These are phyloP conservation scores for Hypericum androsaemum DNA, from an alignment of 345 rosid species.

Conservation along the genomic window DNA sequence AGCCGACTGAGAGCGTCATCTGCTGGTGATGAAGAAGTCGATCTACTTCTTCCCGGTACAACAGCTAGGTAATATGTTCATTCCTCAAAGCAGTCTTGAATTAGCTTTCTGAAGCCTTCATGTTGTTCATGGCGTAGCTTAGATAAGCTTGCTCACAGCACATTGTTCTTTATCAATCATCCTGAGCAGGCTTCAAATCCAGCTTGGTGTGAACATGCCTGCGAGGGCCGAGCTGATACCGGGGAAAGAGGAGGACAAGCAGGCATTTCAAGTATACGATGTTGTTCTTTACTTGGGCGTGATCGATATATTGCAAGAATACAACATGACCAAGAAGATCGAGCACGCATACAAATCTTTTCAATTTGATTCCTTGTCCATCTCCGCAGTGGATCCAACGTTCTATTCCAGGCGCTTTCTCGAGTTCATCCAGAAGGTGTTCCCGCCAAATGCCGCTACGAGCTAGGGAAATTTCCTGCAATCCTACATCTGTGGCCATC, in stretches of 20 bases:
- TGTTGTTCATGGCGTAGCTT: neutral
- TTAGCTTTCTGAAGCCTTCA: neutral
- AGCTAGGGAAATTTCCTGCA: constrained; percentile 1
- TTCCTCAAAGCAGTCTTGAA: neutral
- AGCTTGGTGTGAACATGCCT: constrained; percentile 96
- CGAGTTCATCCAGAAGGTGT: constrained; percentile 70
- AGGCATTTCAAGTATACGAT: constrained; percentile 54
- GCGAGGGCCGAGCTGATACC: constrained; percentile 80
- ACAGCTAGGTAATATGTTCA: constrained; percentile 54
- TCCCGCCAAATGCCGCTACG: constrained; percentile 39
- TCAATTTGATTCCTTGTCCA: constrained; percentile 75
- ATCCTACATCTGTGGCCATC: too few relatives aligned
- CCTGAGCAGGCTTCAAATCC: constrained; percentile 68
- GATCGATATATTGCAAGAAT: constrained; percentile 87
- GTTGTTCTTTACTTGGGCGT: constrained; percentile 89
- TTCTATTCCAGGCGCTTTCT: constrained; percentile 79
- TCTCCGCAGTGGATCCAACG: constrained; percentile 84
- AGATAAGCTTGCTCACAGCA: neutral
- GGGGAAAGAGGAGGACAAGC: constrained; percentile 55
- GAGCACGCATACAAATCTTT: constrained; percentile 90
- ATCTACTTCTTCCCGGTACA: constrained; percentile 96
- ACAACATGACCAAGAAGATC: constrained; percentile 79
- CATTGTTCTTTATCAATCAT: constrained; percentile 2
- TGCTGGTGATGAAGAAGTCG: constrained; percentile 86
- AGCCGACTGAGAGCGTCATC: constrained; percentile 77